Evolutionary conservation across 2,329 filamentous ascomycete genomes (phyloP), one percentile per base, ranked within the genome.

Genomic region (Ilyonectria mors-panacis): DNA sequence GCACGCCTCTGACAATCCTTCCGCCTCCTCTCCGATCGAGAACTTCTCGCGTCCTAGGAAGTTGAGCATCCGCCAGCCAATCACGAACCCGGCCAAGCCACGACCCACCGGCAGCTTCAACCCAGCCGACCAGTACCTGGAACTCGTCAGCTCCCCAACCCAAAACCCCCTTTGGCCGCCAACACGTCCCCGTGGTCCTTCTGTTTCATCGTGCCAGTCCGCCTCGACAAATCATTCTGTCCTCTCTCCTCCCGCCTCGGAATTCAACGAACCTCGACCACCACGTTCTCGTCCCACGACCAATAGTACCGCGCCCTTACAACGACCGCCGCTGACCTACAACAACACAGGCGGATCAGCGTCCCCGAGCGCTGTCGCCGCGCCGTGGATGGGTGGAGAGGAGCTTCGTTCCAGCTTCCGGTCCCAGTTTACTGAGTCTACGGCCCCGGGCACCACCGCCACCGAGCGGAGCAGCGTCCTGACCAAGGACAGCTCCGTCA

Each of bases 381-480:
- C 83, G 35, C 85, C 85, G 42, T 88, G 87, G 80, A 75, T 86
- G 68, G 81, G 81, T 65, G 84, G 82, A 61, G 86, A 88, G 63
- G 86, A 88, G 76, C 79, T 85, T 35, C 84, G 87, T 39, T 86
- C 85, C 0, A 89, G 87, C 78, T 87, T 85, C 73, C 85, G 87
- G 62, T 89, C 88, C 15, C 87, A 89, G 68, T 78, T 86, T 58
- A 87, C 87, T 19, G 78, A 83, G 39, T 89, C 87, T 3, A 87
- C 87, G 6, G 82, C 83, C 28, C 86, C 86, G 35, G 94, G 92
- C 26, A 88, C 86, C 2, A 72, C 80, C 6, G 89, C 91, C n/a
- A 97, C 94, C 1, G 93, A 95, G 77, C 88, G 93, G 68, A 97
- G 93, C 79, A 97, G 94, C 76, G 86, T 96, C 56, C 79, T 92